Base-by-base conservation (phyloP, 2,329 filamentous ascomycete species). In the Xylariaceae sp. region DNA sequence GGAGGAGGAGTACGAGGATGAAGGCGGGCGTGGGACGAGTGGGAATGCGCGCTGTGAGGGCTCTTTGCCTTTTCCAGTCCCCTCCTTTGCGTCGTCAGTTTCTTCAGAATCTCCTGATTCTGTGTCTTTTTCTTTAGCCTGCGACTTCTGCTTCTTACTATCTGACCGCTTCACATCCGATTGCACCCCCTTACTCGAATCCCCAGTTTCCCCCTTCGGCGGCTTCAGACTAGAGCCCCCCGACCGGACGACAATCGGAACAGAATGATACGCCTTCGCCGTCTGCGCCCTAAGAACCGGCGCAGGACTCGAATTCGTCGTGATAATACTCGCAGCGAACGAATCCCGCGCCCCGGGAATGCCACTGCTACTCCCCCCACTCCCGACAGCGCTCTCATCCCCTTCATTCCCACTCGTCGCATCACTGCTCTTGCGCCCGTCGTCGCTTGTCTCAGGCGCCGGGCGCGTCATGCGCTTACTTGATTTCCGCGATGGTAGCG, bases 291-390 rank as follows among this genome's bases (percentile, higher is more conserved):
- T 71, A 4, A 70, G 62, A 1, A 72, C 50, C 1, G 72, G 72
- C 11, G 73, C 73, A 0, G 69, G 71, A 9, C 73, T 73, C 1
- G 69, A 73, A 18, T 66, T 68, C 10, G 67, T 69, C 3, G 72
- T 72, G n/a, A 67, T 62, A 18, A 75, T 63, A 60, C 74, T 75
- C 23, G 72, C 71, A 5, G 70, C 66, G 9, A 73, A 67, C 8
- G 72, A 75, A 3, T 54, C 58, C 4, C 67, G 67, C 4, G 62
- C 39, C 35, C 42, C n/a, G 42, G 5, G 55, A 6, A 34, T n/a
- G 0, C 35, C 15, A 52, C 58, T 48, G 17, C 53, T 59, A 5
- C 44, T 51, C 2, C 57, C 56, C 42, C 52, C 52, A 1, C 53
- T 51, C 2, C 57, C 56, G 35, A 49, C 52, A 1, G 51, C 56